Evolutionary conservation across 257 asterid species (phyloP).

Genomic region (Ajuga chamaepitys): DNA sequence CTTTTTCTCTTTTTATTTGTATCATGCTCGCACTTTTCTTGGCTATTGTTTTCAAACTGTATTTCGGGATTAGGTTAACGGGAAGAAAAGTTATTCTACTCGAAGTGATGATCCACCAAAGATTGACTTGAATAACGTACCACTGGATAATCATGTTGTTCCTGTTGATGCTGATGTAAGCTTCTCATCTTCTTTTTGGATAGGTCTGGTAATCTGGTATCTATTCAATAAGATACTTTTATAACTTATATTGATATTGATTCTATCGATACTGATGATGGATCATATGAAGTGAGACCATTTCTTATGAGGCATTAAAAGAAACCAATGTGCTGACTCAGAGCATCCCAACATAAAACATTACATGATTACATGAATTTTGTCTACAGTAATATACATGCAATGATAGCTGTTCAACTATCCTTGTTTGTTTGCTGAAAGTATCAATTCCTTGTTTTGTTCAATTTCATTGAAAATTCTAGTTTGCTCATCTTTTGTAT

Average conservation of each 20-base stretch:
- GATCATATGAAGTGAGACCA: not conserved
- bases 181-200: conserved; percentile 9
- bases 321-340: not conserved
- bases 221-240: conserved; percentile 2
- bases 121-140: conserved; percentile 17
- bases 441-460: not conserved
- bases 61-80: conserved; percentile 27
- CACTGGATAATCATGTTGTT: conserved; percentile 19
- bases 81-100: conserved; percentile 14
- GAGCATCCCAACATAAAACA: not conserved
- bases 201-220: not conserved
- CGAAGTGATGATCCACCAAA: conserved; percentile 11
- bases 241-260: no score
- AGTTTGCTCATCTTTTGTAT: not conserved
- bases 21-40: not conserved
- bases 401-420: not conserved
- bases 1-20: conserved; percentile 13
- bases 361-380: not conserved
- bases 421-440: not conserved
- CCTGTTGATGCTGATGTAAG: conserved; percentile 36
- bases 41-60: conserved; percentile 4
- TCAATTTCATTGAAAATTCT: not conserved
- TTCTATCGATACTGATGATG: not conserved
- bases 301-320: not conserved
- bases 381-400: not conserved